A percentile compares a stretch with the other conserved stretches of the same genome.
These are phyloP conservation scores for Xylariaceae sp. DNA, from an alignment of 2,329 filamentous ascomycete genomes.

Conservation along the genomic window DNA sequence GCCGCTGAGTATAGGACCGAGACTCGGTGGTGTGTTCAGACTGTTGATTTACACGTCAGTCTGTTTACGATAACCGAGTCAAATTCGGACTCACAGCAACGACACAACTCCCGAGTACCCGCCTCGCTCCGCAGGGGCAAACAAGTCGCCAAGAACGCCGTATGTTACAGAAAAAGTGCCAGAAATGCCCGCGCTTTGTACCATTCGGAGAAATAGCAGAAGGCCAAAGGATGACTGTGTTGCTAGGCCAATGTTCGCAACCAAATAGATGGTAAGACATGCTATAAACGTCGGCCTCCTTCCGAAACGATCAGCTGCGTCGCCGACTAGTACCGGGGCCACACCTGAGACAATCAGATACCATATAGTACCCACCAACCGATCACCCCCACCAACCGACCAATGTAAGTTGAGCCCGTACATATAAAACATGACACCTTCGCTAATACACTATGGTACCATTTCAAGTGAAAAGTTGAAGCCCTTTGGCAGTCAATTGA, in stretches of 20 bases:
- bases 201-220: conserved; percentile 43
- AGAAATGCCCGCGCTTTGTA: conserved; percentile 38
- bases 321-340: conserved; percentile 37
- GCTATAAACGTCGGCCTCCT: conserved; percentile 37
- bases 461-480: too few relatives aligned
- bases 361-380: too few relatives aligned
- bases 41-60: not conserved
- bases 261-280: conserved; percentile 33
- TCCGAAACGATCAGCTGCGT: conserved; percentile 36
- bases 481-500: too few relatives aligned
- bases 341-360: conserved; percentile 41
- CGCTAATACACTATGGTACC: too few relatives aligned
- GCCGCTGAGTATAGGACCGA: conserved; percentile 10
- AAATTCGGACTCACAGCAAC: not conserved
- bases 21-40: conserved; percentile 5
- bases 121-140: conserved; percentile 13
- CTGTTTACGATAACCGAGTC: not conserved
- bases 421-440: too few relatives aligned
- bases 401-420: too few relatives aligned
- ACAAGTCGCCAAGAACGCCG: conserved; percentile 14
- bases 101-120: conserved; percentile 13
- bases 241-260: conserved; percentile 40
- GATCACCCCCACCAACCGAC: too few relatives aligned
- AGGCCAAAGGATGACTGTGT: conserved; percentile 40
- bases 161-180: conserved; percentile 14